These are phyloP conservation scores for Globisporangium uncinulatum DNA, from an alignment of 352 stramenopile genomes.

Conservation along the genomic window DNA sequence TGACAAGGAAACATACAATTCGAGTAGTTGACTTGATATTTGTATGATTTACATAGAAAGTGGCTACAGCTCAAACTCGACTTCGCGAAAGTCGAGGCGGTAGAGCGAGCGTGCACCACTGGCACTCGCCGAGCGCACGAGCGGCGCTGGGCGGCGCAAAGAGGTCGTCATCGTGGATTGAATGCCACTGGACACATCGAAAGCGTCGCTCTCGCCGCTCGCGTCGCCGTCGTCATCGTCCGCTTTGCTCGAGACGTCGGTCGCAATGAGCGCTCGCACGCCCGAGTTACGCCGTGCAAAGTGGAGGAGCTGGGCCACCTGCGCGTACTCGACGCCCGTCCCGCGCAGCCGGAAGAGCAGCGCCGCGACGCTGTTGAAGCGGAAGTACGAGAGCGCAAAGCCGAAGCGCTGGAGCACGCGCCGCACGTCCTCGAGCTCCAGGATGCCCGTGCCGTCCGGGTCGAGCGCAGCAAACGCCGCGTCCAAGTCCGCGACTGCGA, in stretches of 20 bases:
- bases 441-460: slow-evolving; percentile 16
- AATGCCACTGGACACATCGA: background rate
- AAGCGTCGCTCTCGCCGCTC: background rate
- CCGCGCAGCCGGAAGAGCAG: slow-evolving; percentile 41
- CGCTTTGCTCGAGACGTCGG: background rate
- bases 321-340: slow-evolving; percentile 35
- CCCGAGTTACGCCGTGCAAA: background rate
- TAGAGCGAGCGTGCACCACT: slow-evolving; percentile 11
- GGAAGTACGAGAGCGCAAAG: slow-evolving; percentile 44
- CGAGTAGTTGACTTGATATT: background rate
- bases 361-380: slow-evolving; percentile 56
- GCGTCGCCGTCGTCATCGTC: background rate
- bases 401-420: slow-evolving; percentile 30
- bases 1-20: background rate
- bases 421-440: slow-evolving; percentile 43
- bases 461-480: slow-evolving; percentile 22
- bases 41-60: background rate
- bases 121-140: slow-evolving; percentile 7
- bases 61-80: slow-evolving; percentile 6
- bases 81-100: slow-evolving; percentile 2
- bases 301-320: slow-evolving; percentile 33
- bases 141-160: background rate
- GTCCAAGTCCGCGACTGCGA: slow-evolving; percentile 30
- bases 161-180: background rate
- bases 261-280: background rate